Evolutionary conservation across 1,139 yeast species (phyloP).

Genomic region (Debaryomyces udenii): DNA sequence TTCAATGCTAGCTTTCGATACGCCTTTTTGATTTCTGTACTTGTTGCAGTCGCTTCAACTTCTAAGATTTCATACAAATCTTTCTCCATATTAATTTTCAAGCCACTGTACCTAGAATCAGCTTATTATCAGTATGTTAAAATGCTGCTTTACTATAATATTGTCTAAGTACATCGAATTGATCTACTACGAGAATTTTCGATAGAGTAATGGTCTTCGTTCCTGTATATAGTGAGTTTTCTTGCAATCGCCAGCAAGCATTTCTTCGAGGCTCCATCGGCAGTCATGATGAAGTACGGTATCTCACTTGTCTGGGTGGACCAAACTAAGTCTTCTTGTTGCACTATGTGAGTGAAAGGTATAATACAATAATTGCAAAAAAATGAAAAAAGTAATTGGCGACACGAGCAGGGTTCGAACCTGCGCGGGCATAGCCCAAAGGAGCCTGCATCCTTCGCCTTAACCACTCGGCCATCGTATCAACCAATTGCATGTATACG

Average conservation of each 20-base stretch:
- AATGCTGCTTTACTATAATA: too few species aligned
- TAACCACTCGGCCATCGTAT: conserved; percentile 60
- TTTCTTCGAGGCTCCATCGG: too few species aligned
- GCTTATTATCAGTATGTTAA: background rate
- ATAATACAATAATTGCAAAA: background rate
- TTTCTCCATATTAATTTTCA: conserved; percentile 14
- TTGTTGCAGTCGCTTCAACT: conserved; percentile 61
- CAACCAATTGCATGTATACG: conserved; percentile 15
- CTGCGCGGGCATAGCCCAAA: conserved; percentile 58
- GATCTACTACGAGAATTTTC: too few species aligned
- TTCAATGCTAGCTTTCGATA: conserved; percentile 72
- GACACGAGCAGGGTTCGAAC: conserved; percentile 60
- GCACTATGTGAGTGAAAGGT: too few species aligned
- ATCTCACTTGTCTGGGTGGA: too few species aligned
- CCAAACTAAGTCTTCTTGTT: too few species aligned
- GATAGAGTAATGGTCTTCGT: too few species aligned
- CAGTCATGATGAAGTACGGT: too few species aligned
- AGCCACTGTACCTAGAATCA: background rate
- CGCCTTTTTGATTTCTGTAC: conserved; percentile 72
- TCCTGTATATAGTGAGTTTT: too few species aligned
- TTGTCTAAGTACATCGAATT: too few species aligned
- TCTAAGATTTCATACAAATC: conserved; percentile 72
- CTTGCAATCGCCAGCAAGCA: too few species aligned
- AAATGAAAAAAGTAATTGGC: conserved; percentile 28
- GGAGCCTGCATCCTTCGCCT: conserved; percentile 59